Evolutionary conservation across 1,284 basidiomycete species (phyloP).

Genomic region (Takashimella koratensis): DNA sequence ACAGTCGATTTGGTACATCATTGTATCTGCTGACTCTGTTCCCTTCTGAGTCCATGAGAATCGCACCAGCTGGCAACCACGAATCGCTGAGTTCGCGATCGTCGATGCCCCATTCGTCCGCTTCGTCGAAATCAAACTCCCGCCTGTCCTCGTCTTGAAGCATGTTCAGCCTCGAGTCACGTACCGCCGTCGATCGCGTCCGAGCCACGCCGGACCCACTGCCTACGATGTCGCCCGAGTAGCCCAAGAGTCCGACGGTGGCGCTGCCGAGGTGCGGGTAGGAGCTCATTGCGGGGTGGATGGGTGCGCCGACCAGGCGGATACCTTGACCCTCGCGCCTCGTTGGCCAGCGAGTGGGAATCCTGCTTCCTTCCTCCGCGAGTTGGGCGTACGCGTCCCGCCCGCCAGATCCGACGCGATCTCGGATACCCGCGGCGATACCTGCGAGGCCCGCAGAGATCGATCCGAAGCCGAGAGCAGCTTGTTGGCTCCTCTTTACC

Average conservation of each 20-base stretch:
- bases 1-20: slow-evolving; percentile 4
- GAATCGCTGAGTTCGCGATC: slow-evolving; percentile 7
- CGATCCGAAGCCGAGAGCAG: slow-evolving; percentile 22
- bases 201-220: not conserved
- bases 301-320: slow-evolving; percentile 22
- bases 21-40: slow-evolving; percentile 6
- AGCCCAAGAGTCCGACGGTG: slow-evolving; percentile 3
- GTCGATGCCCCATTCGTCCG: slow-evolving; percentile 16
- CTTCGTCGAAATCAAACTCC: slow-evolving; percentile 6
- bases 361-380: slow-evolving; percentile 6
- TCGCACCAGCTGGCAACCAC: slow-evolving; percentile 23
- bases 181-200: slow-evolving; percentile 6
- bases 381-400: slow-evolving; percentile 24
- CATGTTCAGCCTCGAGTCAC: slow-evolving; percentile 29
- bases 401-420: not conserved
- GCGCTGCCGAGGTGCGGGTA: not conserved
- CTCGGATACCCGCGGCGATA: slow-evolving; percentile 8
- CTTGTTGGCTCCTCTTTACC: slow-evolving; percentile 5
- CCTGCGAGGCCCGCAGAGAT: slow-evolving; percentile 20
- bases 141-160: slow-evolving; percentile 38
- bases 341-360: slow-evolving; percentile 18
- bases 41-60: slow-evolving; percentile 12
- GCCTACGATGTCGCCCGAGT: slow-evolving; percentile 5
- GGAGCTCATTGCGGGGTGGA: not conserved
- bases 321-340: slow-evolving; percentile 28